Evolutionary conservation across 176 grass and related monocot genomes (phyloP), one percentile per base, ranked within the genome.

Genomic region (Alopecurus myosuroides): DNA sequence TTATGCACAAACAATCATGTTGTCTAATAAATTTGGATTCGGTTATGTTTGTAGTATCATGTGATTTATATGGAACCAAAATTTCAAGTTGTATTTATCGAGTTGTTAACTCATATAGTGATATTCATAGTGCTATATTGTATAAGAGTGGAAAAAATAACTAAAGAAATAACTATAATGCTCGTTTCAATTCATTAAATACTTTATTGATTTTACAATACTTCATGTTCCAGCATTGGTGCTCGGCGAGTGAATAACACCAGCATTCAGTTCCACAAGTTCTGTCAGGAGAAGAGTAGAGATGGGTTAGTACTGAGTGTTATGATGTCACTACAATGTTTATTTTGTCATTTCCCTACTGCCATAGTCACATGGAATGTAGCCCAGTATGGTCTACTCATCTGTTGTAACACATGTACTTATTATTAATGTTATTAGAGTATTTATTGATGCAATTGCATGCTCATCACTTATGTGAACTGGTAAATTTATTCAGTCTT

Each of bases 181-280:
- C 0, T 12, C 11, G 9, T 51, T 23, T 68, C 70, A 29, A 29
- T 64, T 28, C 57, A 60, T 55, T 53, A 29, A 73, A 80, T 2
- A 13, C 23, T 11, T 64, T 87, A 57, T 13, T 82, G 56, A 74
- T 76, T 85, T 17, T 67, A 23, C 60, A 57, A n/a, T n/a, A n/a
- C n/a, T n/a, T n/a, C 35, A 31, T 66, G 41, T 87, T 84, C 42
- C 65, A 97, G 94, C 72, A 77, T 97, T 53, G 94, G 94, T 42
- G 92, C 89, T 29, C 52, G 48, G 36, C 88, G 88, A 72, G 87
- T 97, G 11, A 89, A 77, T 36, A 52, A 77, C 20, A 84, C 52
- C 1, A 90, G 87, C 29, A 61, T 88, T 30, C 82, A 90, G 29
- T 90, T 97, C 28, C 29, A 56, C 1, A 44, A 84, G 11, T 80